Evolutionary conservation across 2,329 filamentous ascomycete species (phyloP).

Genomic region (Teratosphaeria nubilosa): DNA sequence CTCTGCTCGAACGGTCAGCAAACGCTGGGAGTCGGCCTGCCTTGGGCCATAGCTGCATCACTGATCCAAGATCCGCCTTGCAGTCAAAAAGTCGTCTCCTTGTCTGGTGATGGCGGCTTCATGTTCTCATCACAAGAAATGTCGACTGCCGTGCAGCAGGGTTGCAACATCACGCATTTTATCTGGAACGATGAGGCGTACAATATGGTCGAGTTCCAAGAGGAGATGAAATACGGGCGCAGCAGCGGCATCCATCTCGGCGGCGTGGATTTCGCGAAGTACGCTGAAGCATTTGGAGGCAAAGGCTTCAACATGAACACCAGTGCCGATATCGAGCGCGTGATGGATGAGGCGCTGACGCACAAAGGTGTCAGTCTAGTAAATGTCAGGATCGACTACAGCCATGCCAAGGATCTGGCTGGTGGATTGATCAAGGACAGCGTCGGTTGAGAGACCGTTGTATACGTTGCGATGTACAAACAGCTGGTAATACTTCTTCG

Average conservation of each 20-base stretch:
- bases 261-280: slow-evolving; percentile 40
- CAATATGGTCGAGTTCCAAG: slow-evolving; percentile 45
- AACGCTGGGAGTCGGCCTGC: slow-evolving; percentile 39
- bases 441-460: slow-evolving; percentile 14
- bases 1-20: slow-evolving; percentile 42
- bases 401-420: slow-evolving; percentile 32
- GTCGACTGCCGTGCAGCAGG: slow-evolving; percentile 36
- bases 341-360: slow-evolving; percentile 36
- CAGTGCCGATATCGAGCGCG: slow-evolving; percentile 31
- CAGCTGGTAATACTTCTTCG: not conserved
- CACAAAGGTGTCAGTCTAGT: slow-evolving; percentile 37
- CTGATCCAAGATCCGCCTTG: slow-evolving; percentile 34
- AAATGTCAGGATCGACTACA: slow-evolving; percentile 39
- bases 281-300: slow-evolving; percentile 39
- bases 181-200: slow-evolving; percentile 42
- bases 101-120: slow-evolving; percentile 41
- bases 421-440: slow-evolving; percentile 29
- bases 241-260: slow-evolving; percentile 35
- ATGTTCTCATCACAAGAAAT: slow-evolving; percentile 41
- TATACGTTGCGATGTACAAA: not conserved
- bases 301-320: slow-evolving; percentile 34
- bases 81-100: slow-evolving; percentile 34
- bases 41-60: slow-evolving; percentile 40
- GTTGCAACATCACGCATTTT: slow-evolving; percentile 42
- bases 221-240: slow-evolving; percentile 41